Evolutionary conservation across 345 rosid genomes (phyloP), one percentile per base, ranked within the genome.

Genomic region (Chamaenerion angustifolium): DNA sequence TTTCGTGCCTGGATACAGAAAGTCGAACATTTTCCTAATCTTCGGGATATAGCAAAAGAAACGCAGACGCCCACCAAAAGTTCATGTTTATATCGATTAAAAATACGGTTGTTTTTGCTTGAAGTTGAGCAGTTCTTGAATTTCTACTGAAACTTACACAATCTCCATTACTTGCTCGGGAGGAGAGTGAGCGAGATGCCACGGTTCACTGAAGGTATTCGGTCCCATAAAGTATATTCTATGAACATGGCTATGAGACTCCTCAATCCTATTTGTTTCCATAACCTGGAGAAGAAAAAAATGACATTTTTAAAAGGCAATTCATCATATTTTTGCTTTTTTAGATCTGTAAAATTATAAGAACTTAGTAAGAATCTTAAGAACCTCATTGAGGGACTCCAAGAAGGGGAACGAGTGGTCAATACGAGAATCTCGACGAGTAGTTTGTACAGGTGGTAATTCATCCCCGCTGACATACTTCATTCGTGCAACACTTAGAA

Each of bases 401-500:
- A 88, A 68, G 63, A 88, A 88, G 57, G 97, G 97, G 60, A 88
- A 84, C 3, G 97, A 88, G 71, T 82, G 84, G 72, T 77, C 83
- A 44, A 77, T 72, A 41, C 62, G 75, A 70, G 96, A 83, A 57
- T 71, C 69, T 60, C 66, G 94, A 11, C 68, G 80, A 52, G 85
- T 60, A 41, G 89, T 86, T 46, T 65, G 65, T 51, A 69, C 43
- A 53, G 85, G 71, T 6, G 83, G 93, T 43, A 69, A 51, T 61
- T 88, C 97, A 60, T 88, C 95, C 10, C 82, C 88, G n/a, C 80
- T 80, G 52, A 83, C 78, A 71, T 78, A 88, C 65, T 88, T 88
- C 83, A 80, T 82, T 56, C 97, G 71, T 4, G 97, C 97, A 64
- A 85, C 95, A 61, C 97, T 88, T 58, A 88, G 89, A 27, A 85